Conservation (phyloP, 148 eudicot species). For the Pharnaceum exiguum region DNA sequence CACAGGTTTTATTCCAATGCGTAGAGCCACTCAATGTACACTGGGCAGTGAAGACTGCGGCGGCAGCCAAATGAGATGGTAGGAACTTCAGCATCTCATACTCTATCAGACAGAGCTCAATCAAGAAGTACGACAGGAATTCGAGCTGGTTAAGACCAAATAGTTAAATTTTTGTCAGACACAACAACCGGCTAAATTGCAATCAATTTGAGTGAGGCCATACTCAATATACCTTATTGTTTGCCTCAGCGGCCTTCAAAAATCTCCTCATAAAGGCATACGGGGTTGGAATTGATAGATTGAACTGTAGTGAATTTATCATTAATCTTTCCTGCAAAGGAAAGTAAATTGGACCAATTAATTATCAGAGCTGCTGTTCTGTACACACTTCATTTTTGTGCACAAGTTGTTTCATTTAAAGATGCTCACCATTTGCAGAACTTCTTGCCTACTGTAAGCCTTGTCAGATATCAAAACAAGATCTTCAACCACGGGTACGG, state of each 20-base stretch:
- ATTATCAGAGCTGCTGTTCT: not conserved
- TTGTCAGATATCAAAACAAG: conserved; percentile 68
- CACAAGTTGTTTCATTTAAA: no score
- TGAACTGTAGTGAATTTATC: conserved; percentile 65
- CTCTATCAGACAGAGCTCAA: conserved; percentile 71
- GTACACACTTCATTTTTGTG: no score
- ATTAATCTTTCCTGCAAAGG: conserved; percentile 61
- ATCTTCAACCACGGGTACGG: conserved; percentile 72
- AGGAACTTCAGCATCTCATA: conserved; percentile 71
- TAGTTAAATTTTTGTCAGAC: no score
- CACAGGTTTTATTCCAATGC: conserved; percentile 68
- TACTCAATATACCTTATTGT: conserved; percentile 49
- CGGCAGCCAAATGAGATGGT: conserved; percentile 75
- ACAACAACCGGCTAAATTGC: no score
- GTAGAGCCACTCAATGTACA: conserved; percentile 39
- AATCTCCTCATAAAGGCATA: conserved; percentile 79
- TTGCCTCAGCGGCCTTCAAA: conserved; percentile 71
- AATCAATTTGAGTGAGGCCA: not conserved
- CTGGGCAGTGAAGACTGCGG: conserved; percentile 72
- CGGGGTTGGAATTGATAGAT: conserved; percentile 71
- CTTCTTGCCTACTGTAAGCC: conserved; percentile 67
- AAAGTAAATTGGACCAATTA: not conserved
- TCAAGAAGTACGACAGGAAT: conserved; percentile 59
- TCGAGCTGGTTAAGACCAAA: conserved; percentile 46
- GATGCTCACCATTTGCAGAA: conserved; percentile 65